A percentile compares a stretch with the other conserved stretches of the same genome.
Conservation (phyloP, 176 grass and related monocot species). For the Guadua angustifolia region DNA sequence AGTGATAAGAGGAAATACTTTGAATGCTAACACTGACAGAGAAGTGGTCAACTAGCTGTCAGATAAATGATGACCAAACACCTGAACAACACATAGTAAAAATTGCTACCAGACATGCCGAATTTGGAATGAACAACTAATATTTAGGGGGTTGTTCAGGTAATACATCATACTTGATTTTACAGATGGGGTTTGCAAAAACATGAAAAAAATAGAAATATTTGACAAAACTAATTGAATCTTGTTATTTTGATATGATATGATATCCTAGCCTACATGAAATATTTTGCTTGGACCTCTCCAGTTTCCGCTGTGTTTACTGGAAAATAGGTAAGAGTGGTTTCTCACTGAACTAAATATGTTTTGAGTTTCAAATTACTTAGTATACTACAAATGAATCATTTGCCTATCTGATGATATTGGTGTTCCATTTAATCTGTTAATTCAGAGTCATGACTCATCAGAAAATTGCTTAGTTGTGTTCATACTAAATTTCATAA, state of each 20-base stretch:
- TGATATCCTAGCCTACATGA: background rate
- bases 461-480: background rate
- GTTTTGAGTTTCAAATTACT: background rate
- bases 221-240: background rate
- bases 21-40: background rate
- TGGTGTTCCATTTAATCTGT: background rate
- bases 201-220: background rate
- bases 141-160: background rate
- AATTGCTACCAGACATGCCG: background rate
- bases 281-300: background rate
- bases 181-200: background rate
- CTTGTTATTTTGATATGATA: background rate
- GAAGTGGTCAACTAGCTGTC: background rate
- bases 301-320: background rate
- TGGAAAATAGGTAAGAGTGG: background rate
- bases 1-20: constrained; percentile 22
- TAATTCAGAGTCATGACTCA: background rate
- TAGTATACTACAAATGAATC: background rate
- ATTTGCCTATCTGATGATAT: background rate
- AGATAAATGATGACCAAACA: background rate
- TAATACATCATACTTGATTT: constrained; percentile 4
- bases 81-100: background rate
- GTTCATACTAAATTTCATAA: background rate
- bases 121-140: background rate
- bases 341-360: background rate